These are phyloP conservation scores for Candida odintsovae DNA, from an alignment of 805 yeast genomes.

Conservation along the genomic window DNA sequence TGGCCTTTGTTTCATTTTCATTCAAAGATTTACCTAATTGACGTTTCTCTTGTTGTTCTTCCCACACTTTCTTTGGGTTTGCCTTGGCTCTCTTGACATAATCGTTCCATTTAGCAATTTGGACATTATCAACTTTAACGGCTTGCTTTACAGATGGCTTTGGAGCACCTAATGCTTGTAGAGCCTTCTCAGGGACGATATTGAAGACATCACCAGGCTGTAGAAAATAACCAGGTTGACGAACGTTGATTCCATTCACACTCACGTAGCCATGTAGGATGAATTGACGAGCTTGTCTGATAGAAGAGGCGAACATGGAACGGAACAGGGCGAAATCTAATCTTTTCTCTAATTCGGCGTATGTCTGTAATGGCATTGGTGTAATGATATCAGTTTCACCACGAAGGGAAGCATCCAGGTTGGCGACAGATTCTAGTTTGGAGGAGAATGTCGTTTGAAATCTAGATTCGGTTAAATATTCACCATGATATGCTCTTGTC, in stretches of 20 bases:
- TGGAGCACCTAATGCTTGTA: constrained; percentile 75
- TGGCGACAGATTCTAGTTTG: constrained; percentile 79
- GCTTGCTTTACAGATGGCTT: constrained; percentile 75
- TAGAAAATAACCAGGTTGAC: constrained; percentile 73
- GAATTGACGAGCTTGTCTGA: constrained; percentile 90
- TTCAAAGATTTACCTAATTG: constrained; percentile 22
- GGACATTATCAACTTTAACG: constrained; percentile 62
- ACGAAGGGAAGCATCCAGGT: constrained; percentile 72
- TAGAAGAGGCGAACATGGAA: constrained; percentile 86
- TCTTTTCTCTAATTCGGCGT: constrained; percentile 81
- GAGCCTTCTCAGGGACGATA: constrained; percentile 80
- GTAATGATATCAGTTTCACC: constrained; percentile 54
- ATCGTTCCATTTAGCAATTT: constrained; percentile 70
- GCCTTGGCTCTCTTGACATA: constrained; percentile 52
- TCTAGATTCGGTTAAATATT: constrained; percentile 77
- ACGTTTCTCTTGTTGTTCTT: constrained; percentile 29
- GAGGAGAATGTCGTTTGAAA: constrained; percentile 67
- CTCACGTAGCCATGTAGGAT: constrained; percentile 73
- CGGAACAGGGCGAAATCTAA: constrained; percentile 88
- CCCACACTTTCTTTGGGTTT: constrained; percentile 38
- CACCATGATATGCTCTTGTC: constrained; percentile 94
- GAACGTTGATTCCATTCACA: constrained; percentile 78
- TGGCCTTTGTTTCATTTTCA: constrained; percentile 15
- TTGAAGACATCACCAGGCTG: constrained; percentile 82
- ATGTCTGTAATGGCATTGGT: constrained; percentile 85